Conservation (phyloP, 495 filamentous ascomycete species). For the Podospora pseudocomata region DNA sequence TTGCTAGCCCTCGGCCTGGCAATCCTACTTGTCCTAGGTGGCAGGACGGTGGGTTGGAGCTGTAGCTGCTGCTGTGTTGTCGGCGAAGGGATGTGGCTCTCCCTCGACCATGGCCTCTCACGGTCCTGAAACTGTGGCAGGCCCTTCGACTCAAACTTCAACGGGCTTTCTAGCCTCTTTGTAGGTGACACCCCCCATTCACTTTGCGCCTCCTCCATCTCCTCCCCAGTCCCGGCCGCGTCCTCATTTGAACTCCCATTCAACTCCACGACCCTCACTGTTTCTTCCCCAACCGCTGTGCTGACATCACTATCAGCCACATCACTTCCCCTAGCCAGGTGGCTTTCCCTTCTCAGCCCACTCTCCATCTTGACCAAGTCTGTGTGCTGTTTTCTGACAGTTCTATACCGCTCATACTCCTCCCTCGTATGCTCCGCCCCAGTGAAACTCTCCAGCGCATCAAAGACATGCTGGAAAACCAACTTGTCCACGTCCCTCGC, state of each 20-base stretch:
- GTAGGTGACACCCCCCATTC: not conserved
- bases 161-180: not conserved
- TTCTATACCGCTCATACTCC: slow-evolving; percentile 47
- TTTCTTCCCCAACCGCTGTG: slow-evolving; percentile 28
- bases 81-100: slow-evolving; percentile 13
- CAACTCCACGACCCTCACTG: slow-evolving; percentile 8
- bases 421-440: slow-evolving; percentile 48
- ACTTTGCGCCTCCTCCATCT: not conserved
- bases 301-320: slow-evolving; percentile 35
- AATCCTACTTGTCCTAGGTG: not conserved
- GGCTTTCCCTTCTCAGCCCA: not conserved
- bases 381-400: slow-evolving; percentile 17
- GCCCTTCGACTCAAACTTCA: not conserved
- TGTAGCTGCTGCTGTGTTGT: not conserved
- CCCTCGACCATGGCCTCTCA: not conserved
- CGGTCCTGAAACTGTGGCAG: not conserved
- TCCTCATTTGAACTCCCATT: slow-evolving; percentile 7
- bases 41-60: not conserved
- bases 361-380: not conserved
- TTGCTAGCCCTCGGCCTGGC: not conserved
- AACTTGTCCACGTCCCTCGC: slow-evolving; percentile 75
- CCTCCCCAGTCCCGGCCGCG: not conserved
- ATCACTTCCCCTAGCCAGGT: slow-evolving; percentile 30
- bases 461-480: slow-evolving; percentile 86
- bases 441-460: slow-evolving; percentile 70